phyloP scores from a whole-genome alignment of 1,139 yeast species.

The Saccharomyces uvarum region DNA sequence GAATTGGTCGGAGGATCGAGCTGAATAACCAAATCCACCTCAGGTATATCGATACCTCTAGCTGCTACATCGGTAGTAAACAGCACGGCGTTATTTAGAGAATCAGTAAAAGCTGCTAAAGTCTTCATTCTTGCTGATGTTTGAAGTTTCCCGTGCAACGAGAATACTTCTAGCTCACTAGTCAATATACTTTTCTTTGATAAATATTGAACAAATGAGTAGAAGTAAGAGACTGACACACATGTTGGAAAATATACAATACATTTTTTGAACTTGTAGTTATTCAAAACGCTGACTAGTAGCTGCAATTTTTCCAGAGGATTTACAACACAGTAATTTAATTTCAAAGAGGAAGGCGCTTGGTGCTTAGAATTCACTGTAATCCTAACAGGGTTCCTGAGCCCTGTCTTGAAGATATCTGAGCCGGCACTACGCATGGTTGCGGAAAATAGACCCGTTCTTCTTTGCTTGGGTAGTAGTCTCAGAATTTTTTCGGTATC shows the following conservation, averaged over 20 bases:
- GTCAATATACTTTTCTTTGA: conserved; percentile 19
- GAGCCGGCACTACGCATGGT: conserved; percentile 76
- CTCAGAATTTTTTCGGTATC: conserved; percentile 63
- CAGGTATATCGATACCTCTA: conserved; percentile 87
- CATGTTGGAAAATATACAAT: conserved; percentile 93
- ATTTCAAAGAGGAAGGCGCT: conserved; percentile 56
- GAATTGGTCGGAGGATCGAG: conserved; percentile 90
- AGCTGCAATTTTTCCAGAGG: conserved; percentile 56
- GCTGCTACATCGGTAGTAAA: conserved; percentile 88
- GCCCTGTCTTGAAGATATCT: conserved; percentile 64
- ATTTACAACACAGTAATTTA: conserved; percentile 53
- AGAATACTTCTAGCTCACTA: conserved; percentile 42
- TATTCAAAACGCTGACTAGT: conserved; percentile 47
- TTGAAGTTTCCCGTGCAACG: conserved; percentile 79
- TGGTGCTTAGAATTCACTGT: conserved; percentile 47
- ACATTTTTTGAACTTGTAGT: conserved; percentile 57
- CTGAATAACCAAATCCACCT: conserved; percentile 82
- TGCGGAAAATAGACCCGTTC: conserved; percentile 91
- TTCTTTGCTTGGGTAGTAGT: conserved; percentile 74
- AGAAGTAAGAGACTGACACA: conserved; percentile 68
- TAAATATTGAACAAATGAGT: conserved; percentile 43
- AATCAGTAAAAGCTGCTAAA: conserved; percentile 47
- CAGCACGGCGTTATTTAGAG: conserved; percentile 48
- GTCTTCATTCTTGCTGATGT: conserved; percentile 72
- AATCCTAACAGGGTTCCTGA: conserved; percentile 82